Base-by-base conservation (phyloP, 768 basidiomycete species). In the Tylopilus sp. region DNA sequence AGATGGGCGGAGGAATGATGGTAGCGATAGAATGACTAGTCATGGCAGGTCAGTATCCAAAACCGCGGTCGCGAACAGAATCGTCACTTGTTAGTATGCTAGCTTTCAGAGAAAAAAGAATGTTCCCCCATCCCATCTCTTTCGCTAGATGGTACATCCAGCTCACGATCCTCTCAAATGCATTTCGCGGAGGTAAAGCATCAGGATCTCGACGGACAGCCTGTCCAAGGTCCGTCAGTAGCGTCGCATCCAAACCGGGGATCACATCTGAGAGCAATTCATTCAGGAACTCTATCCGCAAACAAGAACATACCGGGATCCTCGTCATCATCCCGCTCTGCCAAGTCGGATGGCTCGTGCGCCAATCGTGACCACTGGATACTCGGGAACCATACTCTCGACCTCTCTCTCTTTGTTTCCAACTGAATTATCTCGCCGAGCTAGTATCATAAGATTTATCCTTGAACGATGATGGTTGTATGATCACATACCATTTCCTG, bases 171-270 rank as follows among this genome's bases (percentile, higher is more conserved):
- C 60, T 69, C 62, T 89, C 86, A 30, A 87, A 67, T 2, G 56
- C 44, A 56, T 87, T 89, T 2, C 74, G 63, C 0, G 89, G 88
- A 1, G 89, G 87, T 0, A 89, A 67, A 0, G 85, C 87, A 63
- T 91, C 88, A 0, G 88, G 87, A 67, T 91, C 87, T 25, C 88
- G 76, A 6, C 77, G 73, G n/a, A 72, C 67, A 1, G 87, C 78
- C 34, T 76, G 59, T 3, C 83, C 85, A 1, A 89, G 74, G 59
- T 86, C 85, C 3, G 74, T 63, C 31, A 68, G 61, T 42, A 63
- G 58, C 9, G 67, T 66, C 2, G 72, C 72, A 26, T 78, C 72
- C 12, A 83, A 66, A 9, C 86, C 85, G 53, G 83, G 83, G 44
- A 89, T 81, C 54, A 60, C 57, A 70, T 88, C 83, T 72, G 17